Evolutionary conservation across 1,284 basidiomycete species (phyloP).

Genomic region (Phellopilus nigrolimitatus): DNA sequence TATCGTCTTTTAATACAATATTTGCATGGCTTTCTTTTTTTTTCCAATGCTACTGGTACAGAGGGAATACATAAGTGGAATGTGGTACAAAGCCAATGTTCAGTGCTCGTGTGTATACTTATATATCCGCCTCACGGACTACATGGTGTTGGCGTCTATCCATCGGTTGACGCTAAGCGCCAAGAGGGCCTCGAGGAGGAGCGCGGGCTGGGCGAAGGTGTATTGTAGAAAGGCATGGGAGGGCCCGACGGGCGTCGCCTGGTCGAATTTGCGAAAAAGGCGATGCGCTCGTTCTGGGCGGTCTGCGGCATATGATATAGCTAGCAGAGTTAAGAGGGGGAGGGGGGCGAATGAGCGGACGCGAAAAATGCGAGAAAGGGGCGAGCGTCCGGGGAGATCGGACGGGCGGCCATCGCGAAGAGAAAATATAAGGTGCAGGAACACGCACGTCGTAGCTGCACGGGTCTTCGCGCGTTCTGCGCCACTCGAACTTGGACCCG

Average conservation of each 20-base stretch:
- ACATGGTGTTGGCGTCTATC: conserved; percentile 48
- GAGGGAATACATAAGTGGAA: background rate
- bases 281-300: conserved; percentile 44
- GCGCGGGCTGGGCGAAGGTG: conserved; percentile 51
- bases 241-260: conserved; percentile 54
- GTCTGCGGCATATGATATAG: conserved; percentile 33
- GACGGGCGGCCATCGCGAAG: conserved; percentile 43
- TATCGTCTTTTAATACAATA: conserved; percentile 3
- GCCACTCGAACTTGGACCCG: conserved; percentile 47
- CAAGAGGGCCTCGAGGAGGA: conserved; percentile 59
- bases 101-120: background rate
- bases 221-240: conserved; percentile 60
- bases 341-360: background rate
- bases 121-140: no score
- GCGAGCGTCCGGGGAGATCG: conserved; percentile 21
- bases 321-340: conserved; percentile 28
- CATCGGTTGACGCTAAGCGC: conserved; percentile 69
- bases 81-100: background rate
- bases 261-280: conserved; percentile 49
- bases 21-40: background rate
- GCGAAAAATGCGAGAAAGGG: conserved; percentile 54
- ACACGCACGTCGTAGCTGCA: conserved; percentile 19
- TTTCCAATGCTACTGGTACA: background rate
- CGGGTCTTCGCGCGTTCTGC: conserved; percentile 30
- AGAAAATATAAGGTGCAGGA: no score